A percentile compares a stretch with the other conserved stretches of the same genome.
These are phyloP conservation scores for Rhytidiadelphus loreus DNA, from an alignment of 225 moss, liverwort and hornwort genomes.

Conservation along the genomic window DNA sequence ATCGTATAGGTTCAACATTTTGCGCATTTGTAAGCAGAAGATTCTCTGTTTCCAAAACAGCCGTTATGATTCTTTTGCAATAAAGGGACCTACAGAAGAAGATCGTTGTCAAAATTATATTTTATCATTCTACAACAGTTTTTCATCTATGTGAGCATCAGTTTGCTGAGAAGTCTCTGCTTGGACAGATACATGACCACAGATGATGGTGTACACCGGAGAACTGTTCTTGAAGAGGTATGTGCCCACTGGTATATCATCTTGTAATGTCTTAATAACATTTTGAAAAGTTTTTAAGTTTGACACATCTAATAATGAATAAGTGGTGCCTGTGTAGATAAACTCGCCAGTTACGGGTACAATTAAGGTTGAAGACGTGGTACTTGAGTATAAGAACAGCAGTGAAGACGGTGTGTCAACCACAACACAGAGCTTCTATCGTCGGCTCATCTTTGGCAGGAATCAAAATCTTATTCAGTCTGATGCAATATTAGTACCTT, in stretches of 20 bases:
- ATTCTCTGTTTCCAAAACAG: not conserved
- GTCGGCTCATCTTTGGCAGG: constrained; percentile 82
- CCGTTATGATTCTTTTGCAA: not conserved
- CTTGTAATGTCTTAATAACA: not conserved
- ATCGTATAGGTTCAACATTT: not conserved
- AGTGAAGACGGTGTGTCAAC: constrained; percentile 15
- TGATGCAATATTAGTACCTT: constrained; percentile 66
- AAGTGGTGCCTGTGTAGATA: constrained; percentile 32
- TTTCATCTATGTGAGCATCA: not conserved
- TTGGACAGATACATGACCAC: constrained; percentile 78
- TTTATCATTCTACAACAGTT: not conserved
- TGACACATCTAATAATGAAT: not conserved
- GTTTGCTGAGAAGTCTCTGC: constrained; percentile 6
- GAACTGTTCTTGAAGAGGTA: constrained; percentile 76
- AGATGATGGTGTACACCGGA: constrained; percentile 66
- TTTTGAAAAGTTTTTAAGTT: not conserved
- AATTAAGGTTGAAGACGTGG: constrained; percentile 82
- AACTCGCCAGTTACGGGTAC: constrained; percentile 72
- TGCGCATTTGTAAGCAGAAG: not conserved
- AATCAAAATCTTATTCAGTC: constrained; percentile 90
- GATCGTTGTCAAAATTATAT: not conserved
- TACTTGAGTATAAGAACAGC: constrained; percentile 37
- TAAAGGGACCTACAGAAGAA: not conserved
- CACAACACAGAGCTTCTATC: constrained; percentile 35
- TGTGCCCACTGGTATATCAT: not conserved